Evolutionary conservation across 805 yeast genomes (phyloP), one percentile per base, ranked within the genome.

Genomic region (Saturnispora galanensis): DNA sequence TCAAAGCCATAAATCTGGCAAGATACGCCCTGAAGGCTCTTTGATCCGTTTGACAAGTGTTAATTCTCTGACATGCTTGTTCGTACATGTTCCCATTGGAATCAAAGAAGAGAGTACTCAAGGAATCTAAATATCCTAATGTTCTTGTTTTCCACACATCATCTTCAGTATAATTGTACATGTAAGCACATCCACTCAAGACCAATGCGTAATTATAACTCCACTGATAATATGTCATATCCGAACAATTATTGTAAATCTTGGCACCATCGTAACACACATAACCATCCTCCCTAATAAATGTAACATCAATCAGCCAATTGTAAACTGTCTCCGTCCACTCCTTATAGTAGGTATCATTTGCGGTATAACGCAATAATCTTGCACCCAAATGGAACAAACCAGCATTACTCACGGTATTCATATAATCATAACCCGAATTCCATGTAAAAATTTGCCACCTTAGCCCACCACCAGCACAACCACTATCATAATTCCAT

Each of bases 371-470:
- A 53, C 96, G 71, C 2, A 93, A 93, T 52, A 89, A 71, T 50
- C 97, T 72, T 1, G 96, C 93, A 13, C 84, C 94, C 35, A 89
- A 60, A 54, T 86, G 87, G 74, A 89, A 88, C 45, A 89, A 68
- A 41, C 89, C 84, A 26, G 95, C 97, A 62, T 86, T 89, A n/a
- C 94, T 73, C 47, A 89, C 86, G 32, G 96, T 69, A 62, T 90
- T 90, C 63, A 90, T 90, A 65, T 90, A 90, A 62, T 85, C 84
- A 61, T 88, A 90, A 50, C 97, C 98, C 6, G 86, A 73, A 61
- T 90, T 90, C 95, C 96, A 89, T 46, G 81, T 73, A 67, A 81
- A 90, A 56, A 90, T 90, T 68, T 90, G 97, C 97, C 97, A 90
- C 64, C 97, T 73, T 49, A 90, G 66, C 1, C 98, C 97, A 47